Percentiles rank a stretch among this genome's conserved stretches.
Conservation (phyloP, 306 rosid species). For the Quercus cerris region DNA sequence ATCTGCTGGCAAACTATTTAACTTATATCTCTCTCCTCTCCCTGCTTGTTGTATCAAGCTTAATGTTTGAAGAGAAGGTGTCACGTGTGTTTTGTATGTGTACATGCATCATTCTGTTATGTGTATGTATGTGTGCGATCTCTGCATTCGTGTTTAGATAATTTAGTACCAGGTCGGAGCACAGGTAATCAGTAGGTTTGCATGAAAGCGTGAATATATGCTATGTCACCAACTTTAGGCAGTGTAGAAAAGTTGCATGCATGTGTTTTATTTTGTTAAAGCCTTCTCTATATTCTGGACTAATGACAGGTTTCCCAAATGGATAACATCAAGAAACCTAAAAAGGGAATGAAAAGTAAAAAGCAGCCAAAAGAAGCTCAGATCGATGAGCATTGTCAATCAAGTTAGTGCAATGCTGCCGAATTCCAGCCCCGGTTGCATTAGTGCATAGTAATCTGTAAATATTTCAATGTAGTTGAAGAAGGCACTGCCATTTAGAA, state of each 20-base stretch:
- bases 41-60: not conserved
- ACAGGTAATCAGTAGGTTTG: no score
- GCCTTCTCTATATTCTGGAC: constrained; percentile 9
- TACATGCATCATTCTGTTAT: no score
- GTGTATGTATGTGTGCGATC: not conserved
- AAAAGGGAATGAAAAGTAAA: constrained; percentile 24
- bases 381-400: constrained; percentile 16
- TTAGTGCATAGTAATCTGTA: constrained; percentile 10
- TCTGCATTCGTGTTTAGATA: not conserved
- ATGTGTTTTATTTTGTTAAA: not conserved
- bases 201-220: no score
- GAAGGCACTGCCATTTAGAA: not conserved
- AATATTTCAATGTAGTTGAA: constrained; percentile 9
- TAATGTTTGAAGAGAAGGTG: not conserved
- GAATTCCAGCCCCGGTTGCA: not conserved
- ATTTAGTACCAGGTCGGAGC: not conserved
- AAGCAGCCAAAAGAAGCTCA: constrained; percentile 14
- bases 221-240: no score
- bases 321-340: constrained; percentile 50
- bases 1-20: not conserved
- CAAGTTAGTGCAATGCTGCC: not conserved
- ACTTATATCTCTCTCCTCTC: not conserved
- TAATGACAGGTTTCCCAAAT: constrained; percentile 50
- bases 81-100: no score
- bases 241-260: no score